A percentile compares a stretch with the other conserved stretches of the same genome.
These are phyloP conservation scores for Ophiostoma piceae DNA, from an alignment of 2,329 filamentous ascomycete species.

Conservation along the genomic window DNA sequence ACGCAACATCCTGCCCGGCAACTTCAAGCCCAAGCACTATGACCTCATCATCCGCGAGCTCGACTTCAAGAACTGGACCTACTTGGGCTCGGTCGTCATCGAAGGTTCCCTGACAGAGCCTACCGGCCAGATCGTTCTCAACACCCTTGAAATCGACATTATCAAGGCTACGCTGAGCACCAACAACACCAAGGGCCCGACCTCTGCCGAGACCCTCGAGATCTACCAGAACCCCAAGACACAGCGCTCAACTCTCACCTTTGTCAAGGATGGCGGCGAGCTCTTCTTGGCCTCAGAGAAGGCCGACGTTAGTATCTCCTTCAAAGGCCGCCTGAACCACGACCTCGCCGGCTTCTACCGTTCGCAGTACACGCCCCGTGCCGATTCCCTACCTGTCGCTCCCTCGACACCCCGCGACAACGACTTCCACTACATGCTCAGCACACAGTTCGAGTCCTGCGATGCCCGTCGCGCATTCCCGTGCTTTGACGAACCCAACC, in stretches of 20 bases:
- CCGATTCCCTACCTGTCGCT: constrained; percentile 49
- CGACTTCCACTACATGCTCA: constrained; percentile 70
- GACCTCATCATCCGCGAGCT: constrained; percentile 74
- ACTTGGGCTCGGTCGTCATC: constrained; percentile 77
- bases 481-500: constrained; percentile 95
- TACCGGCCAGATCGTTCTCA: constrained; percentile 74
- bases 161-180: constrained; percentile 57
- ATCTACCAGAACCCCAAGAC: constrained; percentile 77
- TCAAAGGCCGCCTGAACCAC: constrained; percentile 77
- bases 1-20: constrained; percentile 57
- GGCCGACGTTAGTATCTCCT: constrained; percentile 55
- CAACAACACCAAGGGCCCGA: constrained; percentile 53
- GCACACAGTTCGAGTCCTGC: constrained; percentile 95
- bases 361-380: constrained; percentile 68
- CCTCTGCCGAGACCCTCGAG: constrained; percentile 55
- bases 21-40: constrained; percentile 81
- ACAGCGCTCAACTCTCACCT: constrained; percentile 75
- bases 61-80: constrained; percentile 68
- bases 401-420: constrained; percentile 71
- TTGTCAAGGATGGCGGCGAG: constrained; percentile 51
- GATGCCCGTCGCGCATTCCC: constrained; percentile 93
- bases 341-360: constrained; percentile 98
- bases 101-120: constrained; percentile 65
- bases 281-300: constrained; percentile 59
- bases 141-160: constrained; percentile 78